These are phyloP conservation scores for Penicillium silybi DNA, from an alignment of 495 filamentous ascomycete genomes.

Conservation along the genomic window DNA sequence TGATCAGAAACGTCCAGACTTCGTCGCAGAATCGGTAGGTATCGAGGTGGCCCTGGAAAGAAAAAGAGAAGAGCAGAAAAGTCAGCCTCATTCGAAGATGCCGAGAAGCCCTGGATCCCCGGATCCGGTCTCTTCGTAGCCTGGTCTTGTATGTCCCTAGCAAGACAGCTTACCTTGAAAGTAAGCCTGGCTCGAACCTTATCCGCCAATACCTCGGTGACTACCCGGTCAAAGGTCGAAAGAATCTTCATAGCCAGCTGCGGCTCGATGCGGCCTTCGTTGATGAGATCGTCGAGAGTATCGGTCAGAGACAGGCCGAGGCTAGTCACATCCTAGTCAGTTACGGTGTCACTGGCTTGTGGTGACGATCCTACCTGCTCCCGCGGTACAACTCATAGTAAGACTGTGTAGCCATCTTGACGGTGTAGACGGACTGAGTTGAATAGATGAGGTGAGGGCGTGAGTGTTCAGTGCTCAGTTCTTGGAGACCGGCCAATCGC, in stretches of 20 bases:
- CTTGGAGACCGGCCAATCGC: constrained; percentile 5
- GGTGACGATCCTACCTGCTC: constrained; percentile 66
- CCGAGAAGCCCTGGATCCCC: neutral
- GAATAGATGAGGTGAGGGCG: constrained; percentile 3
- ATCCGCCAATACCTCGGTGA: constrained; percentile 82
- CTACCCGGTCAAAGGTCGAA: constrained; percentile 82
- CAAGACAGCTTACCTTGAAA: constrained; percentile 68
- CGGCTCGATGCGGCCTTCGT: constrained; percentile 86
- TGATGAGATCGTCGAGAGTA: constrained; percentile 94
- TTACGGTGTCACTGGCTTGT: neutral
- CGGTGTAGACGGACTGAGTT: constrained; percentile 1
- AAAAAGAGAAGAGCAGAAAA: neutral
- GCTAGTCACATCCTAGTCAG: constrained; percentile 46
- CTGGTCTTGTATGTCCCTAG: neutral
- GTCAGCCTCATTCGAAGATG: constrained; percentile 12
- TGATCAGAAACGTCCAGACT: constrained; percentile 99
- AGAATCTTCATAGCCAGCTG: constrained; percentile 98
- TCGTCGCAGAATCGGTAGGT: constrained; percentile 99
- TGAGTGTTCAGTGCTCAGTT: constrained; percentile 21
- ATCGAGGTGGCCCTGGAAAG: constrained; percentile 81
- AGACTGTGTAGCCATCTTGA: constrained; percentile 31
- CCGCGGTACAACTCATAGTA: constrained; percentile 97
- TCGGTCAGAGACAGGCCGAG: constrained; percentile 89
- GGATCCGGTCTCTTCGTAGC: neutral
- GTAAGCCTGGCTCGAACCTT: constrained; percentile 86